These are phyloP conservation scores for Mycosphaerella sp. DNA, from an alignment of 2,329 filamentous ascomycete genomes.

Conservation along the genomic window DNA sequence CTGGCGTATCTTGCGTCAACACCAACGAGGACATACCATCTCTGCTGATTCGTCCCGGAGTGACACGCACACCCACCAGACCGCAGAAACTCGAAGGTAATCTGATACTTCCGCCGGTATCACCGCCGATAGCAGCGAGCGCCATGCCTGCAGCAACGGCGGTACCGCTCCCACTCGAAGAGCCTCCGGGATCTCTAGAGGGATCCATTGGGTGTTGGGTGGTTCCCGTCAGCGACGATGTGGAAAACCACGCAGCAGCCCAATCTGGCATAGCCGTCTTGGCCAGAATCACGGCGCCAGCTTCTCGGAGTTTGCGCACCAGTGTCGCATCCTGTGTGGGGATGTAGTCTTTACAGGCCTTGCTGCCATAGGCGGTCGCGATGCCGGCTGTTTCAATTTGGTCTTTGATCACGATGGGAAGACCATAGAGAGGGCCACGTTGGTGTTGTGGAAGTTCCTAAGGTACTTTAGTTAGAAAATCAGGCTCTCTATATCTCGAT, in stretches of 20 bases:
- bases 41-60: conserved; percentile 25
- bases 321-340: conserved; percentile 21
- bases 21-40: conserved; percentile 24
- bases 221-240: conserved; percentile 21
- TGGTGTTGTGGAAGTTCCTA: conserved; percentile 12
- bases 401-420: conserved; percentile 26
- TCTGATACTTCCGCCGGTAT: conserved; percentile 28
- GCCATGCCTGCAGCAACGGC: conserved; percentile 26
- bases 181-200: conserved; percentile 28
- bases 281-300: conserved; percentile 24
- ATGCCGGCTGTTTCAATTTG: conserved; percentile 24
- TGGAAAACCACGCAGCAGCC: conserved; percentile 21
- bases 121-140: conserved; percentile 26
- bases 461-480: too few relatives aligned
- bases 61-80: conserved; percentile 26
- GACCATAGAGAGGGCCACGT: conserved; percentile 20
- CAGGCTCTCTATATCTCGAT: too few relatives aligned
- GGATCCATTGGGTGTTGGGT: conserved; percentile 25
- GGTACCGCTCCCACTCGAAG: conserved; percentile 27
- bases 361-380: conserved; percentile 21
- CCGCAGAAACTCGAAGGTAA: conserved; percentile 26
- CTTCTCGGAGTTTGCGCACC: conserved; percentile 18
- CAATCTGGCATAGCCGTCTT: conserved; percentile 25
- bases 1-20: conserved; percentile 24
- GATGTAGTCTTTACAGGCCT: conserved; percentile 17